Conservation (phyloP, 2,329 filamentous ascomycete species). For the Setomelanomma holmii region DNA sequence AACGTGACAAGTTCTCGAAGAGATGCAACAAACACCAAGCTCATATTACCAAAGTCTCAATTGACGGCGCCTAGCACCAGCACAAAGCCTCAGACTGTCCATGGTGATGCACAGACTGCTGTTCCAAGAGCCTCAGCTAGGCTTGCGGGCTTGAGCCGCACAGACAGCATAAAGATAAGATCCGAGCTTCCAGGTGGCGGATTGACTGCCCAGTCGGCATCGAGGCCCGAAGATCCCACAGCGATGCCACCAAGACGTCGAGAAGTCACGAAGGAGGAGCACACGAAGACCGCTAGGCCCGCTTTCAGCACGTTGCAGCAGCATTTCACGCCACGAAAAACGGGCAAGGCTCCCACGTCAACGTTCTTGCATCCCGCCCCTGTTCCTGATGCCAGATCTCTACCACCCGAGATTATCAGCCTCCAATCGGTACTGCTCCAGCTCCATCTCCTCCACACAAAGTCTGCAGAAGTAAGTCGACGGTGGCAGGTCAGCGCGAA, state of each 20-base stretch:
- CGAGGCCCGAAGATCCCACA: slow-evolving; percentile 18
- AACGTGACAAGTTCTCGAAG: slow-evolving; percentile 19
- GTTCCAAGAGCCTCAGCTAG: slow-evolving; percentile 27
- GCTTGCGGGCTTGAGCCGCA: slow-evolving; percentile 33
- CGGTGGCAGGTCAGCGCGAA: slow-evolving; percentile 46
- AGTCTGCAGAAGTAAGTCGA: slow-evolving; percentile 25
- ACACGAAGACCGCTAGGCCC: slow-evolving; percentile 34
- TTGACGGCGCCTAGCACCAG: slow-evolving; percentile 17
- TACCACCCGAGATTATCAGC: slow-evolving; percentile 38
- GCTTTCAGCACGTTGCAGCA: slow-evolving; percentile 50
- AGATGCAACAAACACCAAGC: slow-evolving; percentile 19
- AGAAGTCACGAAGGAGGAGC: slow-evolving; percentile 29
- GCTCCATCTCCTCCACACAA: slow-evolving; percentile 45
- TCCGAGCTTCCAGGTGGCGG: slow-evolving; percentile 18
- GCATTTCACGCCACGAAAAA: slow-evolving; percentile 49
- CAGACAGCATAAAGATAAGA: slow-evolving; percentile 31
- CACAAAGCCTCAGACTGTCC: slow-evolving; percentile 10
- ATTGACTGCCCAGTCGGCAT: slow-evolving; percentile 9
- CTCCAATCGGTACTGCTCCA: slow-evolving; percentile 50
- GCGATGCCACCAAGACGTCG: slow-evolving; percentile 21
- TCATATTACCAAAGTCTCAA: slow-evolving; percentile 35
- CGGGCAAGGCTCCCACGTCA: slow-evolving; percentile 43
- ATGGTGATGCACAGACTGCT: slow-evolving; percentile 14
- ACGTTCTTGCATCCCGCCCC: slow-evolving; percentile 44
- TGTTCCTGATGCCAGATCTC: slow-evolving; percentile 19